These are phyloP conservation scores for Cucumis cinereus DNA, from an alignment of 306 rosid species.

Conservation along the genomic window DNA sequence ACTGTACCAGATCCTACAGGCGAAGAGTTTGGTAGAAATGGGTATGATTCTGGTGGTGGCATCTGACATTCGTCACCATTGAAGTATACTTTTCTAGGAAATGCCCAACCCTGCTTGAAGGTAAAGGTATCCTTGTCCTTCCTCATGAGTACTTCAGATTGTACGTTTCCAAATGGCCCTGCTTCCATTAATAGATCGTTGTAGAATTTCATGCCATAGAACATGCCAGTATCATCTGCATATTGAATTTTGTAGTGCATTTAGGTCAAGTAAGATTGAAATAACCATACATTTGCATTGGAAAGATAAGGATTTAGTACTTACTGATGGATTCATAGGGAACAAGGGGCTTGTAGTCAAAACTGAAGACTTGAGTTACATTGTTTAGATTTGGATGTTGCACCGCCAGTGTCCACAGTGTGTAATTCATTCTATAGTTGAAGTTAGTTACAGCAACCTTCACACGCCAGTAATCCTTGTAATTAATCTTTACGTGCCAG, in stretches of 20 bases:
- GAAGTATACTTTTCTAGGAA: slow-evolving; percentile 85
- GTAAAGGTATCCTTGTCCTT: slow-evolving; percentile 66
- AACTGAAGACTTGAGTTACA: slow-evolving; percentile 84
- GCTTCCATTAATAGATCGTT: slow-evolving; percentile 86
- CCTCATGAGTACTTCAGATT: slow-evolving; percentile 69
- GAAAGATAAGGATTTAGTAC: slow-evolving; percentile 11
- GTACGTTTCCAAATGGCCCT: slow-evolving; percentile 76
- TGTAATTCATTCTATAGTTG: slow-evolving; percentile 56
- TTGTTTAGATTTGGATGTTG: slow-evolving; percentile 92
- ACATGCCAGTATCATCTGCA: slow-evolving; percentile 96
- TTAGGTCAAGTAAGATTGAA: not conserved
- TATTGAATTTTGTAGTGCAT: not conserved
- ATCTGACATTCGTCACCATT: slow-evolving; percentile 87
- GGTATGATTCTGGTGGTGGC: slow-evolving; percentile 82
- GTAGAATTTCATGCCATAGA: slow-evolving; percentile 80
- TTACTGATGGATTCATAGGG: slow-evolving; percentile 78
- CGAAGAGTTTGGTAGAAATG: slow-evolving; percentile 69
- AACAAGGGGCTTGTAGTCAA: slow-evolving; percentile 70
- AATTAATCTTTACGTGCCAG: slow-evolving; percentile 81
- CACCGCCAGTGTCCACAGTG: slow-evolving; percentile 69
- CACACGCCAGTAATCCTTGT: slow-evolving; percentile 73
- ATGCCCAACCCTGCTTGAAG: slow-evolving; percentile 86
- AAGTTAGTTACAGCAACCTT: slow-evolving; percentile 78
- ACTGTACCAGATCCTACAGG: slow-evolving; percentile 10
- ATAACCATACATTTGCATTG: not conserved